Evolutionary conservation across 129 eudicot genomes (phyloP), one percentile per base, ranked within the genome.

Genomic region (Helianthus annuus): DNA sequence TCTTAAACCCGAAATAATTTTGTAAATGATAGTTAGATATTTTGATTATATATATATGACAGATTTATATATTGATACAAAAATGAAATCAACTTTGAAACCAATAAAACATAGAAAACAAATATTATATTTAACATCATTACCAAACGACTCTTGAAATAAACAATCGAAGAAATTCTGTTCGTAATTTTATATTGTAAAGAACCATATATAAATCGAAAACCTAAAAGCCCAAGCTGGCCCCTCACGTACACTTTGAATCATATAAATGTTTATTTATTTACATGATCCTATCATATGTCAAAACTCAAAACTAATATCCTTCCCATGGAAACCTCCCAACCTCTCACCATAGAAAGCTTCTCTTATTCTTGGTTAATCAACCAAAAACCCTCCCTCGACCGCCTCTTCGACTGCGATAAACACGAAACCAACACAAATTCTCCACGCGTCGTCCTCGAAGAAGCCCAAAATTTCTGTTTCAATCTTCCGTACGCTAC

Each of bases 281-380:
- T 32, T 32, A 32, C 48, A 27, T 78, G 22, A 38, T 51, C 53
- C 78, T 63, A 44, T 74, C 53, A 81, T 63, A 24, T 74, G 66
- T 71, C 74, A 55, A 58, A 72, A 32, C 16, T 64, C 73, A 45
- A 17, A 55, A 39, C 42, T 48, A 42, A 64, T 42, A 56, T 52
- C 13, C 7, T 19, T 48, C 42, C 65, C 62, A 87, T 85, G 96
- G 92, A 86, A 64, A 82, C 80, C 68, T 78, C 83, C 46, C 87
- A 91, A 54, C 17, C 91, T 58, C 81, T 89, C 34, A 84, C 94
- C 72, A 86, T 86, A 12, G 97, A 92, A 57, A 92, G 97, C 72
- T 92, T 92, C 72, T 92, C 97, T 10, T 86, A 81, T 81, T 86
- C 93, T 62, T 92, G 97, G 97, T 58, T 92, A 34, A 64, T 74